Evolutionary conservation across 2,329 filamentous ascomycete species (phyloP), one percentile per base, ranked within the genome.

Genomic region (Fusarium armeniacum): DNA sequence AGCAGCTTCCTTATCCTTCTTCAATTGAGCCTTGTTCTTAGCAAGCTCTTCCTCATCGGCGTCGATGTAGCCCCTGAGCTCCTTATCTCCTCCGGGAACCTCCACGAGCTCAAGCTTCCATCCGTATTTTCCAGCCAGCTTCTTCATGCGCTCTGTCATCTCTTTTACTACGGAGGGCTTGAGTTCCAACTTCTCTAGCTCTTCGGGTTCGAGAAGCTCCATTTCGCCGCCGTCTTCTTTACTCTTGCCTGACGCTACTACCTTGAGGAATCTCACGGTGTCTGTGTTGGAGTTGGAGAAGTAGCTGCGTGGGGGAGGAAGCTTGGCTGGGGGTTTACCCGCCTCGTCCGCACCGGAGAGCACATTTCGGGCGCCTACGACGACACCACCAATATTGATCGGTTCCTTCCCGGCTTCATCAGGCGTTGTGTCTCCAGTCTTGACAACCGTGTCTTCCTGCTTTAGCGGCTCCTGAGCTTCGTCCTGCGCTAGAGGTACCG

Each of bases 61-160:
- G 30, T 91, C 89, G 18, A 95, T 86, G 43, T 92, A 87, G 1
- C 91, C 92, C 45, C 91, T 83, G 41, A 95, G 87, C 76, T 93
- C 90, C 65, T 80, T 75, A 6, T 84, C 81, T 24, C 87, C 85
- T 2, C 66, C 72, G 1, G 90, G 87, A 13, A 88, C 84, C 74
- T 96, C 91, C 2, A 96, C 87, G 16, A 96, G 84, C 78, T 96
- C 92, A 62, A 97, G 82, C 73, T 90, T 91, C 93, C 94, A 97
- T 18, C 89, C 89, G 69, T 89, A 87, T 10, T 90, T 89, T 4
- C 89, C 87, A 0, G 93, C 92, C 41, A 92, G 76, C 73, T 89
- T 86, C 76, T 92, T 85, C 61, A 97, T 80, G 75, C 92, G 84
- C 67, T 89, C 85, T 73, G 87, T 87, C 76, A 97, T 83, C 46